Evolutionary conservation across 208 protist genomes (phyloP).

Genomic region (Leishmania guyanensis): DNA sequence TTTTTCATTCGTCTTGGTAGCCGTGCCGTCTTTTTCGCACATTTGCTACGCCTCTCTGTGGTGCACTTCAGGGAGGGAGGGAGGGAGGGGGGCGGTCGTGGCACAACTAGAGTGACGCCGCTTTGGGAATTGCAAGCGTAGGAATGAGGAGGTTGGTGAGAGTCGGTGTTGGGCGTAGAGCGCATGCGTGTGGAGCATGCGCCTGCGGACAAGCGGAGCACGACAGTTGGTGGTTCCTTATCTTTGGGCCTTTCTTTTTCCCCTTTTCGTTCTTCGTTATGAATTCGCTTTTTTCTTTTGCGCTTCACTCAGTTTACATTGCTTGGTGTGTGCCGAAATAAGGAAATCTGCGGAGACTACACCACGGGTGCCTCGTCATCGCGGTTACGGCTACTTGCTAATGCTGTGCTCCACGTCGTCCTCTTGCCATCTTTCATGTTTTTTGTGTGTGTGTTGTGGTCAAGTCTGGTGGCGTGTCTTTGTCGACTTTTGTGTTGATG

Average conservation of each 20-base stretch:
- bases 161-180: background rate
- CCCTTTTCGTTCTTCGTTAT: background rate
- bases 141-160: background rate
- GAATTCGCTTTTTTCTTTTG: background rate
- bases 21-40: background rate
- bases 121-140: background rate
- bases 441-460: no score
- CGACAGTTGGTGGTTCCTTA: background rate
- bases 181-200: background rate
- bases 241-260: background rate
- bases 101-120: background rate
- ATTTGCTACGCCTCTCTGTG: background rate
- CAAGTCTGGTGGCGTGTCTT: no score
- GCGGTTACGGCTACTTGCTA: no score
- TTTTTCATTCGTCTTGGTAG: background rate
- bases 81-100: background rate
- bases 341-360: no score
- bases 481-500: no score
- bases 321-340: background rate
- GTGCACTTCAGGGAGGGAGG: background rate
- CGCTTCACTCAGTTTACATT: background rate
- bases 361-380: no score
- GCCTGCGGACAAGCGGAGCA: background rate
- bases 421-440: no score
- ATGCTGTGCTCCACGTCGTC: no score